phyloP scores from a whole-genome alignment of 768 basidiomycete genomes.

The Nidularia pulvinata region DNA sequence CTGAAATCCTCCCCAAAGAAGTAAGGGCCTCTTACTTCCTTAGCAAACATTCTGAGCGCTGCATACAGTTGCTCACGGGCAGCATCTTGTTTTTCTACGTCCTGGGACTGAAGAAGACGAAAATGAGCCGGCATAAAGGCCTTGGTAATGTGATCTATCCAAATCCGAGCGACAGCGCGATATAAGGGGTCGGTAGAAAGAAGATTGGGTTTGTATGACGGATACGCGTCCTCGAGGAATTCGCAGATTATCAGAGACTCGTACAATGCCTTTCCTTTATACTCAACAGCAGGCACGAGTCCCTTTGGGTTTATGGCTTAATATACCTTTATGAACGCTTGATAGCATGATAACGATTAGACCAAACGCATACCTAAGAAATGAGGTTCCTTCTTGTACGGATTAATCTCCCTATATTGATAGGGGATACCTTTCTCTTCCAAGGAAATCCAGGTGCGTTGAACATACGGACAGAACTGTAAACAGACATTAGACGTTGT shows the following conservation, averaged over 20 bases:
- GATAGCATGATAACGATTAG: neutral
- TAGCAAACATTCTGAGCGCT: slow-evolving; percentile 25
- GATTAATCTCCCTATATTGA: slow-evolving; percentile 67
- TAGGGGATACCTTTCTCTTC: slow-evolving; percentile 70
- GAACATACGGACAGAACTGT: slow-evolving; percentile 60
- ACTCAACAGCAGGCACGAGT: slow-evolving; percentile 55
- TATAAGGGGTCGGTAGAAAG: slow-evolving; percentile 51
- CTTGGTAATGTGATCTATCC: slow-evolving; percentile 58
- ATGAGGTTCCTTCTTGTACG: slow-evolving; percentile 66
- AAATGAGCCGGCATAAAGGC: slow-evolving; percentile 49
- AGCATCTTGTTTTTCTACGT: slow-evolving; percentile 18
- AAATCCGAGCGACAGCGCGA: slow-evolving; percentile 52
- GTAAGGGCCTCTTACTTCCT: slow-evolving; percentile 43
- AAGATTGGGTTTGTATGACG: slow-evolving; percentile 38
- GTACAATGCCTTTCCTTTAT: slow-evolving; percentile 59
- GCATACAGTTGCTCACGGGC: slow-evolving; percentile 23
- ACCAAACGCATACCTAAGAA: slow-evolving; percentile 37
- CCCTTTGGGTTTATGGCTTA: slow-evolving; percentile 65
- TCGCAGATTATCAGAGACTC: slow-evolving; percentile 66
- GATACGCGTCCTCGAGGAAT: slow-evolving; percentile 66
- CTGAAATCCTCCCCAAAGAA: slow-evolving; percentile 56
- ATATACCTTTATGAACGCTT: neutral
- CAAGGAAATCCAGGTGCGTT: slow-evolving; percentile 64
- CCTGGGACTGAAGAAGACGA: slow-evolving; percentile 44
- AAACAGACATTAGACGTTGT: slow-evolving; percentile 5